Conservation (phyloP, 805 yeast species). For the Saccharomycopsis sp. region DNA sequence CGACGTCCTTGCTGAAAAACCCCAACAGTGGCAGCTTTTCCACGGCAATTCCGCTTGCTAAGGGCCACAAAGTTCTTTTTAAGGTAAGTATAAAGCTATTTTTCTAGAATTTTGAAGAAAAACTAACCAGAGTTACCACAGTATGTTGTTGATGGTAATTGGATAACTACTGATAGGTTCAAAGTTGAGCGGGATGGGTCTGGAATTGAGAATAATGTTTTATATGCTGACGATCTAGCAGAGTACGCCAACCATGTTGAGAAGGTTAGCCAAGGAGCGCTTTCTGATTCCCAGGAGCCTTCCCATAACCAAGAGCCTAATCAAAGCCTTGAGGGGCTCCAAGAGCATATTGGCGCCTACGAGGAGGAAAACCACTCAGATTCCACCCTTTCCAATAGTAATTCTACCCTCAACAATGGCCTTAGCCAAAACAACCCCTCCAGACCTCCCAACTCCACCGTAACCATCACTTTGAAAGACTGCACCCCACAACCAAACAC, state of each 20-base stretch:
- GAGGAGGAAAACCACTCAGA: neutral
- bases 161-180: conserved; percentile 36
- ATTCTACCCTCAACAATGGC: neutral
- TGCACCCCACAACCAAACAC: neutral
- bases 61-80: conserved; percentile 31
- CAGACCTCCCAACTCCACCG: neutral
- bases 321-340: too few species aligned
- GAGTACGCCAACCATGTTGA: too few species aligned
- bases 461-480: neutral
- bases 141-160: conserved; percentile 54
- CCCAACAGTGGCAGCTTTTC: conserved; percentile 29
- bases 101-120: neutral
- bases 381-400: conserved; percentile 4
- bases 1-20: conserved; percentile 41
- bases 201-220: conserved; percentile 46
- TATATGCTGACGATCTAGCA: conserved; percentile 34
- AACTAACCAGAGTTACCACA: neutral
- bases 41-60: conserved; percentile 26
- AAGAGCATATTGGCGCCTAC: neutral
- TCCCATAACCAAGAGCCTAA: too few species aligned
- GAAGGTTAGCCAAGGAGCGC: too few species aligned
- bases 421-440: neutral
- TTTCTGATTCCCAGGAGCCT: too few species aligned
- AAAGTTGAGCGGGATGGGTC: conserved; percentile 36
- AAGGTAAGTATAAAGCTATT: conserved; percentile 28